Base-by-base conservation (phyloP, 2,329 filamentous ascomycete species). In the Colletotrichum tabaci region DNA sequence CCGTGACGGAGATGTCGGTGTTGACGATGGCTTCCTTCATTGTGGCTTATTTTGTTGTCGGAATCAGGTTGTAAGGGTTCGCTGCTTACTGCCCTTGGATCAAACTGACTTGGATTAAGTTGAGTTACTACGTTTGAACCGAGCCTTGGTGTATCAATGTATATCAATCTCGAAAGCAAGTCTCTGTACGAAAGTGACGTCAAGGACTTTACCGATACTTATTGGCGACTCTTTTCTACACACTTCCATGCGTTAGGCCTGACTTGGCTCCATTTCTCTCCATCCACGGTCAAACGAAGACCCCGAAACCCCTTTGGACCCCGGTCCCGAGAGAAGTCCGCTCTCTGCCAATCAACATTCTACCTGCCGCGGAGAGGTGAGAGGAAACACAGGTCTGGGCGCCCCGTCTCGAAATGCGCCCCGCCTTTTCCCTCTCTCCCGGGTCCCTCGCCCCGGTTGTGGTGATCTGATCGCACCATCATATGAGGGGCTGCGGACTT, bases 1-100 rank as follows among this genome's bases (percentile, higher is more conserved):
- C 53, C 13, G 71, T 42, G 64, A 74, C 71, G 0, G 71, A 56
- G 9, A 46, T 40, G 47, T 72, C 67, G 1, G 47, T n/a, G 35
- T 68, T 50, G 7, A 74, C 71, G 21, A 74, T 64, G 15, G 71
- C 73, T 66, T 73, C 73, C 49, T 74, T 73, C 71, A 74, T 74
- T 10, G 26, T 74, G 35, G 1, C 0, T n/a, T n/a, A 9, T 9
- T 60, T 4, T n/a, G 9, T 38, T 64, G 16, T 46, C 12, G 4
- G 47, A n/a, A 18, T 35, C 8, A n/a, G 4, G 6, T 7, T 16
- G 3, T 18, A 2, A 18, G 2, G 23, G 7, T 12, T 40, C 10
- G 16, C 5, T 15, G 49, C 21, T 15, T 8, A 15, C 4, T 12
- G 55, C 9, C 5, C 18, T 9, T 40, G 26, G 4, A 1, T 15